Conservation (phyloP, 306 rosid species). For the Fagus crenata region DNA sequence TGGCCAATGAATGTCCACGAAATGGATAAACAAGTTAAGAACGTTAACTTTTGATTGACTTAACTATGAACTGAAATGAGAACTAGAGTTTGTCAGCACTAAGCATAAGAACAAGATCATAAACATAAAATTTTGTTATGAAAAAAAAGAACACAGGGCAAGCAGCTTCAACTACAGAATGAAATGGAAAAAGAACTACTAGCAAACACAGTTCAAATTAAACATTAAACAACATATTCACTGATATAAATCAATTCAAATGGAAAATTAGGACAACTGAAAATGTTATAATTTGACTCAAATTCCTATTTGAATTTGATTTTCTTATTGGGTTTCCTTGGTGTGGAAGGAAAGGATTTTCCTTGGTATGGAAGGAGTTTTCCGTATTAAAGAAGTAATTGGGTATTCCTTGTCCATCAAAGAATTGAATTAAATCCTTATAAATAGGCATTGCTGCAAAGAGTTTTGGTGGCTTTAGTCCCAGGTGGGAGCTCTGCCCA, state of each 20-base stretch:
- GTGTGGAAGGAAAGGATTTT: too few relatives aligned
- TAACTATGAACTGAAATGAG: conserved; percentile 14
- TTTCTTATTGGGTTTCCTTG: too few relatives aligned
- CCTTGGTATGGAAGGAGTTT: too few relatives aligned
- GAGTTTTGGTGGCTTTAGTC: too few relatives aligned
- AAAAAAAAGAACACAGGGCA: conserved; percentile 6
- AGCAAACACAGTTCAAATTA: conserved; percentile 14
- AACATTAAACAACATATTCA: conserved; percentile 7
- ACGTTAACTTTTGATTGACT: background rate
- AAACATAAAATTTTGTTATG: conserved; percentile 3
- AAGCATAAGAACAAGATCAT: conserved; percentile 14
- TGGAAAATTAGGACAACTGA: background rate
- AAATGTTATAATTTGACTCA: background rate
- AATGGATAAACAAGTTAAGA: conserved; percentile 7
- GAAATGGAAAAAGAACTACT: conserved; percentile 6
- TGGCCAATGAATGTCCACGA: background rate
- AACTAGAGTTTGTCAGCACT: conserved; percentile 9
- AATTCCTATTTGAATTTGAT: too few relatives aligned
- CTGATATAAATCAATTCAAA: conserved; percentile 20
- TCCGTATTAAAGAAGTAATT: too few relatives aligned
- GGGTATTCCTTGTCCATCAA: too few relatives aligned
- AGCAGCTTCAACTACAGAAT: conserved; percentile 10
- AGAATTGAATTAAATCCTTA: too few relatives aligned
- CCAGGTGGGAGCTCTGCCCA: too few relatives aligned
- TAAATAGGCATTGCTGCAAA: too few relatives aligned